Conservation (phyloP, 2,329 filamentous ascomycete species). For the Colletotrichum eremochloae region DNA sequence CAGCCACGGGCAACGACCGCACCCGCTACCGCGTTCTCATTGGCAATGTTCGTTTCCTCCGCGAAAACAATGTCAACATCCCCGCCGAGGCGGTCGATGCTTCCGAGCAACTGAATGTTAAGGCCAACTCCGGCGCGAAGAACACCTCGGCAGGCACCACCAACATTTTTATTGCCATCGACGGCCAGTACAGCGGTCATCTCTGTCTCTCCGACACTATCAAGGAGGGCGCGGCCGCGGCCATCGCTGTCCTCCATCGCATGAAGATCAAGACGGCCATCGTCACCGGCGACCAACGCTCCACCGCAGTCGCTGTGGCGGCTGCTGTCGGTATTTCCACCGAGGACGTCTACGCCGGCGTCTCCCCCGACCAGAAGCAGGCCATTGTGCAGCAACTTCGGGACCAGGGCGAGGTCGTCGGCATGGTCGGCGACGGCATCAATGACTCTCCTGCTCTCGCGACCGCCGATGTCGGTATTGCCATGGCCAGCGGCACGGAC, state of each 20-base stretch:
- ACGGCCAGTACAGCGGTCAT: constrained; percentile 83
- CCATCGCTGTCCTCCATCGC: constrained; percentile 83
- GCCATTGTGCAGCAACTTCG: constrained; percentile 85
- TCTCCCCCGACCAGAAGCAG: constrained; percentile 92
- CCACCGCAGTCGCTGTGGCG: constrained; percentile 88
- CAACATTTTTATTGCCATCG: constrained; percentile 91
- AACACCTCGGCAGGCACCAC: constrained; percentile 77
- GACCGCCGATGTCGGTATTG: constrained; percentile 92
- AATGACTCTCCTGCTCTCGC: constrained; percentile 97
- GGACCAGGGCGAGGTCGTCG: constrained; percentile 80
- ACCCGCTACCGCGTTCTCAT: constrained; percentile 83
- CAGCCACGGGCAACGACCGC: constrained; percentile 75
- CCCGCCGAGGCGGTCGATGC: constrained; percentile 73
- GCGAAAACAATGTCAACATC: constrained; percentile 76
- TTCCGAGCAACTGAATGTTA: constrained; percentile 69
- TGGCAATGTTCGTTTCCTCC: constrained; percentile 85
- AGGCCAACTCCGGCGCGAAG: constrained; percentile 53
- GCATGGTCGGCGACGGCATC: constrained; percentile 98
- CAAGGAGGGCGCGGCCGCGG: constrained; percentile 86
- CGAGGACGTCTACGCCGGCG: constrained; percentile 85
- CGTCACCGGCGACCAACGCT: constrained; percentile 91
- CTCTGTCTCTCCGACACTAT: constrained; percentile 90
- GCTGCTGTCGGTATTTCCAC: constrained; percentile 82
- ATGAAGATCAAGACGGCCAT: constrained; percentile 92
- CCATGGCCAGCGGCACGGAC: constrained; percentile 91